A percentile compares a stretch with the other conserved stretches of the same genome.
Evolutionary conservation across 495 filamentous ascomycete species (phyloP).

Genomic region (Letharia lupina): DNA sequence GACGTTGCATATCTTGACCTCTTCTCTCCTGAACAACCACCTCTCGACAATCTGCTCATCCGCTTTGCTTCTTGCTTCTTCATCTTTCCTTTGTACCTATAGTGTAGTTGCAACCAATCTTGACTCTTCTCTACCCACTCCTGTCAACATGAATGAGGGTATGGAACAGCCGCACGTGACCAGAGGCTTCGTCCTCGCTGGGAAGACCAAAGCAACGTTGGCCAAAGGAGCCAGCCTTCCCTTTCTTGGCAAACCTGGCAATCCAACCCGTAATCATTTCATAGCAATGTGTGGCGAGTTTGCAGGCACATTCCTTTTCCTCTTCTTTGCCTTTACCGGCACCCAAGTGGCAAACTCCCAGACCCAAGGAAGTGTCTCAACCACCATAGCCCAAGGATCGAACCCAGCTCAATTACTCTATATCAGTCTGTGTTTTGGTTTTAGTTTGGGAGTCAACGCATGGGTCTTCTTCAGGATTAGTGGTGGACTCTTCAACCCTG

Average conservation of each 20-base stretch:
- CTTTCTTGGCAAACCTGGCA: constrained; percentile 14
- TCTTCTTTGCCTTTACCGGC: constrained; percentile 71
- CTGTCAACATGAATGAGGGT: not conserved
- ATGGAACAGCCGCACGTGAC: constrained; percentile 5
- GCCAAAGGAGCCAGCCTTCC: constrained; percentile 9
- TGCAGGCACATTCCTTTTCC: constrained; percentile 74
- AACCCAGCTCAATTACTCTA: constrained; percentile 46
- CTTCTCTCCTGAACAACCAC: not conserved
- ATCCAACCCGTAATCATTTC: constrained; percentile 38
- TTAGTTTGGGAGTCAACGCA: constrained; percentile 69
- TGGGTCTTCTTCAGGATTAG: constrained; percentile 80
- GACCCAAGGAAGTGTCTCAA: constrained; percentile 11
- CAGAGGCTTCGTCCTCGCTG: constrained; percentile 13
- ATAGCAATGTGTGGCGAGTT: constrained; percentile 62
- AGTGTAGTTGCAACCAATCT: not conserved
- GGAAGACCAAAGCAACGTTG: constrained; percentile 8
- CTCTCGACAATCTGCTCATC: too few relatives aligned
- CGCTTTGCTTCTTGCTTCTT: not conserved
- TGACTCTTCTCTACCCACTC: not conserved
- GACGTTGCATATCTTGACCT: constrained; percentile 3
- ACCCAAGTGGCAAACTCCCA: constrained; percentile 60
- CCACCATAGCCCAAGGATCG: constrained; percentile 15
- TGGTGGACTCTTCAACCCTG: constrained; percentile 77
- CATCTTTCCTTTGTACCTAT: not conserved
- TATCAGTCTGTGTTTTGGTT: constrained; percentile 63